Percentiles rank a stretch among this genome's conserved stretches.
These are phyloP conservation scores for Thermomyces lanuginosus DNA, from an alignment of 2,329 filamentous ascomycete genomes.

Conservation along the genomic window DNA sequence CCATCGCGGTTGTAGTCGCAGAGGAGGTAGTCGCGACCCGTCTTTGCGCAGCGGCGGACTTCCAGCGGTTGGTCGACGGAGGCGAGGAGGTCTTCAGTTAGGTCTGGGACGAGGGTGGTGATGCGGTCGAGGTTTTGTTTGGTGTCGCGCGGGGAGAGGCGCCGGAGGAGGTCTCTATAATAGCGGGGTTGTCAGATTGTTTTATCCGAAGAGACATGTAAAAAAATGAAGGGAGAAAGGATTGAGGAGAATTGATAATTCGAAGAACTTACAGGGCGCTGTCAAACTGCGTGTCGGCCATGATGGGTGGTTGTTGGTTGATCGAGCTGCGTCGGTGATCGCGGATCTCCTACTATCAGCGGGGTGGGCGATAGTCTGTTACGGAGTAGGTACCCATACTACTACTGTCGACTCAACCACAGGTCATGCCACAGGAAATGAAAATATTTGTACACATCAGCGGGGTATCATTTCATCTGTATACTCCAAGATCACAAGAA, in stretches of 20 bases:
- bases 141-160: conserved; percentile 88
- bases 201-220: not conserved
- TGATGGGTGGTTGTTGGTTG: no score
- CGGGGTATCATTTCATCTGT: no score
- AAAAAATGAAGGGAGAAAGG: conserved; percentile 2
- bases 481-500: no score
- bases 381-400: no score
- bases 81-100: conserved; percentile 93
- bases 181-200: not conserved
- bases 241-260: not conserved
- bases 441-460: no score
- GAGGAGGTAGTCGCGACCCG: conserved; percentile 86
- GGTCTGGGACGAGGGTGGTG: conserved; percentile 71
- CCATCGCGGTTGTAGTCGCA: conserved; percentile 99
- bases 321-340: no score
- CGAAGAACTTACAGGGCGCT: conserved; percentile 31
- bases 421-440: no score
- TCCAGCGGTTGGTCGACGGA: conserved; percentile 92
- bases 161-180: conserved; percentile 83
- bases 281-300: conserved; percentile 35
- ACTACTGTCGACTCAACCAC: no score
- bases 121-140: conserved; percentile 75
- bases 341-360: no score
- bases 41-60: conserved; percentile 69
- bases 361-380: no score